These are phyloP conservation scores for Aspergillus sp. DNA, from an alignment of 2,329 filamentous ascomycete species.

Conservation along the genomic window DNA sequence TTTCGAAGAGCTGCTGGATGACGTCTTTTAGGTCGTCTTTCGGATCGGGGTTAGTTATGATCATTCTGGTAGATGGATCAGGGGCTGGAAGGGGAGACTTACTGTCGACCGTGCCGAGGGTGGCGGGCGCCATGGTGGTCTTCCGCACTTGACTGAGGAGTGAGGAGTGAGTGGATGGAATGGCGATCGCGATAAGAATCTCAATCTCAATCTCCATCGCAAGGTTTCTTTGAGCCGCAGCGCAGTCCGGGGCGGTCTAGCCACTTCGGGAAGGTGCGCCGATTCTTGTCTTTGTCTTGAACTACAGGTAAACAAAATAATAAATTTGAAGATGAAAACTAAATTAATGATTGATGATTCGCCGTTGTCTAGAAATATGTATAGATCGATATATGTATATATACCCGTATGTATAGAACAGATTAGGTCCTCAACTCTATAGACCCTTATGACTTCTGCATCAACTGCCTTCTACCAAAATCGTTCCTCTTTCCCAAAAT, in stretches of 20 bases:
- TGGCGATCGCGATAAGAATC: neutral
- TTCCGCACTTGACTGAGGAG: no score
- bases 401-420: conserved; percentile 4
- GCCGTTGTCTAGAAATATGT: conserved; percentile 2
- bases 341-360: no score
- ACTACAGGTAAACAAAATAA: no score
- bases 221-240: neutral
- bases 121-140: conserved; percentile 35
- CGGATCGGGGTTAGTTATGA: conserved; percentile 1
- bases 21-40: conserved; percentile 58
- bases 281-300: neutral
- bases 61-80: neutral
- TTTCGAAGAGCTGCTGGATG: conserved; percentile 62
- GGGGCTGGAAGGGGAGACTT: conserved; percentile 3
- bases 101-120: conserved; percentile 37
- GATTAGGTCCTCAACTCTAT: neutral
- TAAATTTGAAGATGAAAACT: no score
- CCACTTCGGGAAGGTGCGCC: conserved; percentile 6
- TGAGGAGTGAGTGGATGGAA: neutral
- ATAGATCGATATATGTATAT: conserved; percentile 11
- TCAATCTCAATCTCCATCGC: neutral
- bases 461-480: neutral
- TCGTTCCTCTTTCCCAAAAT: neutral
- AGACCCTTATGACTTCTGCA: neutral
- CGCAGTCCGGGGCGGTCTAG: conserved; percentile 3